Evolutionary conservation across 805 yeast species (phyloP), one percentile per base, ranked within the genome.

Genomic region (Lipomyces lipofer): DNA sequence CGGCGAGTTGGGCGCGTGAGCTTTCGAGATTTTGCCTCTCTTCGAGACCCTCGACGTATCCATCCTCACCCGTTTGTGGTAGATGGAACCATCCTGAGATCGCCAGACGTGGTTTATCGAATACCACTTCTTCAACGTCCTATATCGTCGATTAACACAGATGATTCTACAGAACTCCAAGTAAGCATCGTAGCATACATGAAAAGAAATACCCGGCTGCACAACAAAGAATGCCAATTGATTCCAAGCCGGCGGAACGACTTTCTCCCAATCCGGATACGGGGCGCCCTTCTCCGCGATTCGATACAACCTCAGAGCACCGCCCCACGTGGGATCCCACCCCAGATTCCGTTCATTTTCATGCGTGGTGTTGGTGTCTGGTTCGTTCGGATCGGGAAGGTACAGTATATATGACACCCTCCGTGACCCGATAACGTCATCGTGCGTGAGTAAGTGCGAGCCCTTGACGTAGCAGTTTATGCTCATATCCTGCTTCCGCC

Each of bases 61-160:
- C 98, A 30, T 80, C 83, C 71, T 94, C 99, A 8, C 96, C 97
- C 9, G 73, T 74, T 68, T 94, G 98, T 2, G 99, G 99, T 49
- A 91, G 88, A 70, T 94, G 99, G 68, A 92, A 95, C 99, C 99
- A 95, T 0, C 99, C 99, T 66, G 94, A 97, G 56, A 94, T 88
- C 0, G 96, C 88, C 32, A 94, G 74, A 66, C 99, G 78, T 59
- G 90, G 95, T 67, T 85, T 88, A 66, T 91, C 96, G 1, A 84
- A 96, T 57, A 85, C 79, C 1, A 95, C 99, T 69, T 94, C 99
- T 72, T 95, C 98, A 10, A 94, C 99, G 65, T 95, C 99, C 56
- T 51, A 38, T 17, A 0, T 13, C 28, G 5, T 13, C 21, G 30
- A 43, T n/a, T 21, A 3, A 21, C 25, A 8, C 12, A 25, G 17